Percentiles rank a stretch among this genome's conserved stretches.
These are phyloP conservation scores for Rehmannia glutinosa DNA, from an alignment of 257 asterid species.

Conservation along the genomic window DNA sequence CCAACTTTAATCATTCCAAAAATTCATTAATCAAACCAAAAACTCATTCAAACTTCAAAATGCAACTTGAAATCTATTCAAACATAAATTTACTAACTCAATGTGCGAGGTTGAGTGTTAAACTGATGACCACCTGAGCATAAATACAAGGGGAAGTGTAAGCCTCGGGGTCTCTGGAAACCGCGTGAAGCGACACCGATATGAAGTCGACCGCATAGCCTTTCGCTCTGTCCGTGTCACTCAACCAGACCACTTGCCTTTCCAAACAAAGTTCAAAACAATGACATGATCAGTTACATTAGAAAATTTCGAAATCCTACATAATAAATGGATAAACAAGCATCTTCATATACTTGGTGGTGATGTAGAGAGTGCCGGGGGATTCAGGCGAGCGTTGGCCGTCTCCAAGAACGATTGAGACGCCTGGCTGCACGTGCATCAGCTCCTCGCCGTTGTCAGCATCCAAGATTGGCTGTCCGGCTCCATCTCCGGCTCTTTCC, in stretches of 20 bases:
- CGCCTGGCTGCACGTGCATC: conserved; percentile 55
- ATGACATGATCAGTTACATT: neutral
- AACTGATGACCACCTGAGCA: conserved; percentile 52
- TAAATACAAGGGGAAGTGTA: conserved; percentile 81
- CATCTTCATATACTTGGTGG: conserved; percentile 48
- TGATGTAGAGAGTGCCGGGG: conserved; percentile 82
- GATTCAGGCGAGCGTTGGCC: conserved; percentile 50
- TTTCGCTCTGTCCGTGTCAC: conserved; percentile 59
- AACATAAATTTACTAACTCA: neutral
- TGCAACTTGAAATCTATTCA: neutral
- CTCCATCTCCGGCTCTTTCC: conserved; percentile 59
- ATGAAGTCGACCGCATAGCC: conserved; percentile 86
- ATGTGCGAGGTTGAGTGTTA: neutral
- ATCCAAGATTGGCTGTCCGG: conserved; percentile 63
- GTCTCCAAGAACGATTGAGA: conserved; percentile 69
- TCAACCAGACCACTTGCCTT: conserved; percentile 96
- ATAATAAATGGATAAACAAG: neutral
- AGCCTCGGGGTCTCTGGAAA: conserved; percentile 89
- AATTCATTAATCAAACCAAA: neutral
- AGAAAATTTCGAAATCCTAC: neutral
- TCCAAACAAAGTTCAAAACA: conserved; percentile 16
- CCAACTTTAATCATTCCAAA: neutral
- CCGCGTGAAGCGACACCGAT: conserved; percentile 81
- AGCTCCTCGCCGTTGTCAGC: conserved; percentile 60
- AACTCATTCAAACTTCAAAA: neutral